Percentiles rank a stretch among this genome's conserved stretches.
Evolutionary conservation across 1,139 yeast genomes (phyloP).

Genomic region (Nakaseomyces bracarensis): DNA sequence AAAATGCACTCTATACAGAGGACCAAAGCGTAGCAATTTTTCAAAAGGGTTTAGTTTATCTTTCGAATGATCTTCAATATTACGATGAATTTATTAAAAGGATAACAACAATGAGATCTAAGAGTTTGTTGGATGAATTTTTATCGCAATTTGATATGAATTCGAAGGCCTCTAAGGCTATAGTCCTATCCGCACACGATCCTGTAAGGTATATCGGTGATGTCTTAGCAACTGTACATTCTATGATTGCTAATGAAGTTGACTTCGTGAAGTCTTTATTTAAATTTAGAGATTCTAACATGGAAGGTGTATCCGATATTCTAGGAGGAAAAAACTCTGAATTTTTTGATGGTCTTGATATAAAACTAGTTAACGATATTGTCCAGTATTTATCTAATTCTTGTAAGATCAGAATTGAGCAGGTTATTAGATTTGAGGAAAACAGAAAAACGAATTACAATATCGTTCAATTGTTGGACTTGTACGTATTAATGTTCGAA

Average conservation of each 20-base stretch:
- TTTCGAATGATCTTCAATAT: slow-evolving; percentile 34
- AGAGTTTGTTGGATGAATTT: slow-evolving; percentile 51
- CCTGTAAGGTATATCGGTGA: slow-evolving; percentile 81
- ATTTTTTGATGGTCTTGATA: slow-evolving; percentile 28
- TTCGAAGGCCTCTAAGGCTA: slow-evolving; percentile 35
- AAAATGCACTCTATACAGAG: slow-evolving; percentile 9
- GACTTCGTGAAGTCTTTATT: slow-evolving; percentile 60
- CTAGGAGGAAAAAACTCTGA: slow-evolving; percentile 25
- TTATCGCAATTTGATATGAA: slow-evolving; percentile 40
- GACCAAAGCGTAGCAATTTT: slow-evolving; percentile 20
- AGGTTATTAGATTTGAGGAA: slow-evolving; percentile 57
- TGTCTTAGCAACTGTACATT: slow-evolving; percentile 79
- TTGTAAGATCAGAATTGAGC: slow-evolving; percentile 50
- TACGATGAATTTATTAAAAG: slow-evolving; percentile 47
- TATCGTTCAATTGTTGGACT: slow-evolving; percentile 52
- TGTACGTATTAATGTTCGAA: slow-evolving; percentile 62
- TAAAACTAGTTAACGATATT: slow-evolving; percentile 34
- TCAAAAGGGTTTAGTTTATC: slow-evolving; percentile 27
- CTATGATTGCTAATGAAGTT: slow-evolving; percentile 80
- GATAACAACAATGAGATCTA: slow-evolving; percentile 53
- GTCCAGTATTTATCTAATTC: slow-evolving; percentile 46
- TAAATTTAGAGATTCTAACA: slow-evolving; percentile 33
- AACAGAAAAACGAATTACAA: slow-evolving; percentile 48
- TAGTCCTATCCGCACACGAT: slow-evolving; percentile 66
- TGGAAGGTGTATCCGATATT: slow-evolving; percentile 20